Evolutionary conservation across 164 flowering plant species (phyloP), one percentile per base, ranked within the genome.

Genomic region (Liquidambar formosana): DNA sequence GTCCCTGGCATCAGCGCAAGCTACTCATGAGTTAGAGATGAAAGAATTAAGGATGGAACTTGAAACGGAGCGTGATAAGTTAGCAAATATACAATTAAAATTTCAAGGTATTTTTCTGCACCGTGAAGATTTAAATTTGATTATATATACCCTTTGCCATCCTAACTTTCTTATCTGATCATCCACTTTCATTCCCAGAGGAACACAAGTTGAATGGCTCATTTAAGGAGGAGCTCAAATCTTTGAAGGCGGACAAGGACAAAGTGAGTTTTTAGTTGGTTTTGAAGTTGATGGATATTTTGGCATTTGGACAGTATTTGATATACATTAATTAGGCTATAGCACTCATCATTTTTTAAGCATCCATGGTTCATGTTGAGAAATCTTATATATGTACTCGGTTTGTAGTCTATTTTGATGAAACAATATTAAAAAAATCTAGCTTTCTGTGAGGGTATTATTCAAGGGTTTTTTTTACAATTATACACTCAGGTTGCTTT

Each of bases 151-250:
- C 61, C 64, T 68, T 49, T 64, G 47, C 59, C 16, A 46, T 70
- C 60, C 33, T 71, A 43, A 8, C 27, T 69, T 27, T 63, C 44
- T 51, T 60, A 26, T 64, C 71, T 79, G 64, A 79, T 60, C 10
- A 21, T 63, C 23, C 60, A 27, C 2, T 46, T 57, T 58, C 9
- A 67, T 73, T 74, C 33, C 44, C 76, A 93, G 99, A 88, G 79
- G 92, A 91, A 74, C 85, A 77, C 57, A 86, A 72, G 64, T 64
- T 81, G 82, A 89, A 83, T 72, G 76, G 65, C 70, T 68, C 91
- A 10, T 71, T 84, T 61, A 82, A 80, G 73, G 85, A 77, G 72
- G 94, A 93, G 63, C 82, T 92, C 61, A 69, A 75, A 57, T 71
- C 71, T 15, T 65, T 89, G 41, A 85, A 77, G 77, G 61, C 68